phyloP scores from a whole-genome alignment of 73 alveolate genomes.

The Tetrahymena thermophila region DNA sequence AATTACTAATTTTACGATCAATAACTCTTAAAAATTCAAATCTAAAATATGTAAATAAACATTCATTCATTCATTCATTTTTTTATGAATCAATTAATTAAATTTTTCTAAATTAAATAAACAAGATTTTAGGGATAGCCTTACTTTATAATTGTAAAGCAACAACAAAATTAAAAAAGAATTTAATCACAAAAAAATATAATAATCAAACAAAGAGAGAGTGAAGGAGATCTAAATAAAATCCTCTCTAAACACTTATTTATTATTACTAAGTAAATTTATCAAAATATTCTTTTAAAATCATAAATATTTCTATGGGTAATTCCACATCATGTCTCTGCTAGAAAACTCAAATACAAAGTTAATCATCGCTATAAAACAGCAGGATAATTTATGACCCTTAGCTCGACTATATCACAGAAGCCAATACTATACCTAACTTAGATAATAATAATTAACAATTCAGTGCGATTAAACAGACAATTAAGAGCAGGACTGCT shows the following conservation, averaged over 20 bases:
- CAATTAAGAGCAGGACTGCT: neutral
- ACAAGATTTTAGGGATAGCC: neutral
- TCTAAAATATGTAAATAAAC: neutral
- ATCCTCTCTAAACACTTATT: neutral
- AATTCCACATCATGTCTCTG: neutral
- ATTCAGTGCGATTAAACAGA: neutral
- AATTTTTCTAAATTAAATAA: too few species aligned
- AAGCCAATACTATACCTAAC: neutral
- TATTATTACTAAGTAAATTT: neutral
- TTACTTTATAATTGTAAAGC: neutral
- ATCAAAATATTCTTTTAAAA: neutral
- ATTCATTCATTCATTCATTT: too few species aligned
- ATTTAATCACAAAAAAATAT: neutral
- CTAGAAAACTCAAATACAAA: neutral
- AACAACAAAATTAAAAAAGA: neutral
- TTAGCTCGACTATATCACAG: neutral
- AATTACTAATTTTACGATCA: neutral
- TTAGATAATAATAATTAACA: neutral
- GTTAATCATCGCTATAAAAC: neutral
- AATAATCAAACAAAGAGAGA: neutral
- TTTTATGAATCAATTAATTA: too few species aligned
- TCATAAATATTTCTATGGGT: neutral
- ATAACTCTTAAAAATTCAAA: neutral
- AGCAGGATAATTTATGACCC: neutral
- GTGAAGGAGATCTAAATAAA: neutral